Conservation (phyloP, 1,139 yeast genomes). For the Yamadazyma oceani region DNA sequence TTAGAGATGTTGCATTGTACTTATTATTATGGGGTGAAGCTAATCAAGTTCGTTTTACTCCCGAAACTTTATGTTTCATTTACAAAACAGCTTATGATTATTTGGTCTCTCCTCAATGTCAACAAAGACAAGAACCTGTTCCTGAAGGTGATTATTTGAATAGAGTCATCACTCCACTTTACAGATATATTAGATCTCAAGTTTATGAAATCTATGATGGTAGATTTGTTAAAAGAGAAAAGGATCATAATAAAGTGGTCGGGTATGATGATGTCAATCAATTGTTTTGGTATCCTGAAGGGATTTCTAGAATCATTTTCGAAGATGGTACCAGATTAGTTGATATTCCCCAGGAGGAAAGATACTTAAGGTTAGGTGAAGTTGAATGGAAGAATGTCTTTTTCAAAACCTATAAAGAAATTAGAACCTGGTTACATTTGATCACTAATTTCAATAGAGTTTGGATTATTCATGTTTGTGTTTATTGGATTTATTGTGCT, state of each 20-base stretch:
- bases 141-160: constrained; percentile 96
- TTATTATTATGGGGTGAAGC: constrained; percentile 98
- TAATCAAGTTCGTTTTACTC: constrained; percentile 91
- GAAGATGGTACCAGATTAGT: constrained; percentile 91
- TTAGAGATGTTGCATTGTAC: constrained; percentile 86
- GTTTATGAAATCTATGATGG: constrained; percentile 95
- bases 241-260: constrained; percentile 88
- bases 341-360: constrained; percentile 86
- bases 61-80: constrained; percentile 90
- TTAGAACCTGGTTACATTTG: constrained; percentile 97
- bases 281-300: constrained; percentile 99
- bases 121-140: constrained; percentile 83
- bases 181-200: constrained; percentile 88
- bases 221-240: constrained; percentile 94
- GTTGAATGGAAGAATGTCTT: constrained; percentile 91
- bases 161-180: constrained; percentile 88
- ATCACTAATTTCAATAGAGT: constrained; percentile 96
- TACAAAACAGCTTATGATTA: constrained; percentile 93
- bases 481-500: constrained; percentile 94
- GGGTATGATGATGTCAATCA: constrained; percentile 99
- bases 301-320: constrained; percentile 87
- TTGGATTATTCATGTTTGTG: constrained; percentile 89
- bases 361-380: constrained; percentile 87
- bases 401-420: constrained; percentile 94
- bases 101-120: constrained; percentile 84